Evolutionary conservation across 2,329 filamentous ascomycete species (phyloP), one percentile per base, ranked within the genome.

Genomic region (Ophiostoma piceae): DNA sequence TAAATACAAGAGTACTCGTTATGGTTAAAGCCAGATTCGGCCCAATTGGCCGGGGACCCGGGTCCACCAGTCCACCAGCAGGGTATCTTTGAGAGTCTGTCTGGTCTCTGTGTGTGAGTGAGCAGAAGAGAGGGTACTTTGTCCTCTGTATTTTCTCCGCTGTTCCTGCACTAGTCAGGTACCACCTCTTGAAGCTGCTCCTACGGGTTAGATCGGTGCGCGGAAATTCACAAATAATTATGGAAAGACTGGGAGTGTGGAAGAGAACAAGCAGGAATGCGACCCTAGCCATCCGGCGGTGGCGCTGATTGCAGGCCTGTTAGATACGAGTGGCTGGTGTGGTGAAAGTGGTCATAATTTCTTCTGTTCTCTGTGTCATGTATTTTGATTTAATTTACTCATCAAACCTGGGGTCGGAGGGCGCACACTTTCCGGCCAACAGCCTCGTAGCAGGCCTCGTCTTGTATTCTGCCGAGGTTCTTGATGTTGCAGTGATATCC

Each of bases 91-190:
- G 32, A 39, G 62, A 14, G 41, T 43, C 41, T 43, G 41, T 43
- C 41, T 16, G 16, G 26, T 29, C 26, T 47, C 43, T 19, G 43
- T 47, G 16, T 39, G 19, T 35, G 29, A 16, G n/a, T 1, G n/a
- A 43, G 19, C 4, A 19, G 26, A 19, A 41, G 39, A 26, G 29
- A 26, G 32, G 3, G 62, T 37, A 32, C 7, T 11, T 14, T 39
- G 26, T 29, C 26, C 26, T 29, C 2, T 29, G 64, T 70, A 51
- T 57, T 43, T 67, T 66, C 68, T 22, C 68, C 68, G 54, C 68
- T 54, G 70, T 71, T 71, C 70, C 70, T 71, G 68, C 70, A 69
- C 70, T 71, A 71, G 70, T 62, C 60, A 71, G 47, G 70, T 64
- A 39, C 64, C 22, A 22, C 51, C 51, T 57, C 51, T 57, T 47